Evolutionary conservation across 2,329 filamentous ascomycete species (phyloP).

Genomic region (Periconia sp.): DNA sequence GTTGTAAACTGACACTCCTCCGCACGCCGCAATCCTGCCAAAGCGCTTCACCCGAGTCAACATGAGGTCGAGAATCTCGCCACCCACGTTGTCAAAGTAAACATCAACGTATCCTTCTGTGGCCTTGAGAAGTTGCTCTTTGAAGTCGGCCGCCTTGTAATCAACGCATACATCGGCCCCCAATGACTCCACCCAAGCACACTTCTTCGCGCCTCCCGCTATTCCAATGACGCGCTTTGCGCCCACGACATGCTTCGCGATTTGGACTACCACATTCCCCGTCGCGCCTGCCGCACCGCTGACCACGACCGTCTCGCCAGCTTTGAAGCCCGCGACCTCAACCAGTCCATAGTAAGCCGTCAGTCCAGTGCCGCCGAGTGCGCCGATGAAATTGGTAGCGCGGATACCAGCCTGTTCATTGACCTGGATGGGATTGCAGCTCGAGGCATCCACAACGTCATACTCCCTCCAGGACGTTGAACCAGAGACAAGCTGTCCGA

Average conservation of each 20-base stretch:
- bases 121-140: constrained; percentile 49
- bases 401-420: constrained; percentile 39
- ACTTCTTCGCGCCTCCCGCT: constrained; percentile 56
- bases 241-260: constrained; percentile 53
- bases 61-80: constrained; percentile 51
- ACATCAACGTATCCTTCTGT: constrained; percentile 56
- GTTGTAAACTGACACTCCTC: constrained; percentile 49
- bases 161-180: constrained; percentile 59
- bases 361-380: constrained; percentile 56
- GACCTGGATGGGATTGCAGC: constrained; percentile 31
- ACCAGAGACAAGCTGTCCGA: constrained; percentile 61
- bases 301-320: constrained; percentile 73
- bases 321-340: constrained; percentile 65
- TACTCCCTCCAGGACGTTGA: constrained; percentile 67
- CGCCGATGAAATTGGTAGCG: constrained; percentile 50
- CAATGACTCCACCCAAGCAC: constrained; percentile 52
- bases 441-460: constrained; percentile 51
- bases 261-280: constrained; percentile 67
- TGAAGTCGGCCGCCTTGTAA: constrained; percentile 54
- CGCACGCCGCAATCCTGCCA: constrained; percentile 49
- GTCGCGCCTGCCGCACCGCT: constrained; percentile 78
- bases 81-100: constrained; percentile 56
- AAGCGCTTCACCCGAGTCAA: constrained; percentile 45
- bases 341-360: constrained; percentile 77
- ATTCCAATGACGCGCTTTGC: constrained; percentile 56